Evolutionary conservation across 2,329 filamentous ascomycete genomes (phyloP).

Genomic region (Phaeoacremonium minimum): DNA sequence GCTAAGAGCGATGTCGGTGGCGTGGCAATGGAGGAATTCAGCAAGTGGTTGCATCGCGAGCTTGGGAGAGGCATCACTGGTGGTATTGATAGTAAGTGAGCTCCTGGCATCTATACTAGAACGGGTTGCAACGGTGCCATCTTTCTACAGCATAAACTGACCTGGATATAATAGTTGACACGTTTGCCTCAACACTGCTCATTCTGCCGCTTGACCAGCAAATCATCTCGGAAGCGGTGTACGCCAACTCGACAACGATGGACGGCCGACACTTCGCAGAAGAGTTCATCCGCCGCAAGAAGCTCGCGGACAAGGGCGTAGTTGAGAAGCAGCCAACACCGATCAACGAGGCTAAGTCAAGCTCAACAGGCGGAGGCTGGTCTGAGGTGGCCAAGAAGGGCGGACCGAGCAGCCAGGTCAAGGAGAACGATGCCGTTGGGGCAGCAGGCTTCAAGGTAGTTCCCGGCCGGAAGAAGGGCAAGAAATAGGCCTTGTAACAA

Average conservation of each 20-base stretch:
- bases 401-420: constrained; percentile 40
- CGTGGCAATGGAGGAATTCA: constrained; percentile 81
- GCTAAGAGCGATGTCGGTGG: constrained; percentile 32
- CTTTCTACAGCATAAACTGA: too few relatives aligned
- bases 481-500: constrained; percentile 50
- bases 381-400: constrained; percentile 97
- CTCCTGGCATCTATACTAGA: too few relatives aligned
- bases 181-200: constrained; percentile 73
- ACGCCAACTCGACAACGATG: constrained; percentile 81
- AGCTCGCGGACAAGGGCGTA: constrained; percentile 87
- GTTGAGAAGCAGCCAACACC: constrained; percentile 63
- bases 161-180: constrained; percentile 54
- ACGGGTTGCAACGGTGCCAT: too few relatives aligned
- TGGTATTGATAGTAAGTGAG: constrained; percentile 46
- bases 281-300: constrained; percentile 90
- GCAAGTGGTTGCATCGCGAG: constrained; percentile 83
- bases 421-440: constrained; percentile 27
- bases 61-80: constrained; percentile 66
- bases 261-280: constrained; percentile 91
- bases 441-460: constrained; percentile 80
- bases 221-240: constrained; percentile 86
- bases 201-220: constrained; percentile 72
- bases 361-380: constrained; percentile 67
- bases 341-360: constrained; percentile 42
- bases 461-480: constrained; percentile 85